Evolutionary conservation across 306 rosid species (phyloP), one percentile per base, ranked within the genome.

Genomic region (Quercus berberidifolia): DNA sequence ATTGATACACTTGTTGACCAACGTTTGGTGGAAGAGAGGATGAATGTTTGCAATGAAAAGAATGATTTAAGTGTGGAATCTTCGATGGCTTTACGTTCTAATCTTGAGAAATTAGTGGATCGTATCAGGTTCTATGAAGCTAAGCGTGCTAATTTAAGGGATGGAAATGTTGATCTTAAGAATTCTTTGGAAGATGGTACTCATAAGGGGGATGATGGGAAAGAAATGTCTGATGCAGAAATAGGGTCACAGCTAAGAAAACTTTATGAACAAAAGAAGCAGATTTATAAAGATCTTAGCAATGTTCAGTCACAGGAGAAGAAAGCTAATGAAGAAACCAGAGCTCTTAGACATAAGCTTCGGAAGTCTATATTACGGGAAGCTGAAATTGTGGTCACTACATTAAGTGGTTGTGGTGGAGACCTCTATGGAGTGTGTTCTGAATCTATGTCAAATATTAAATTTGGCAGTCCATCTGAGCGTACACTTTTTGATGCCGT

Each of bases 361-460:
- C 91, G 99, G 81, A 95, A 87, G 79, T 85, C 98, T 84, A 95
- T 95, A 79, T 80, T 92, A 69, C 88, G 91, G 90, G 98, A 95
- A 89, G 97, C 97, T 80, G 94, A 91, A 86, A 87, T 91, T 76
- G 98, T 95, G 81, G 91, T 95, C 63, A 83, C 98, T 77, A 95
- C 99, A 54, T 86, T 95, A 80, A 95, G 99, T 83, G 99, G 98
- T 71, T 92, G 89, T 69, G 98, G 97, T 51, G 99, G 96, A 77
- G 97, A 92, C 75, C 96, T 92, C 56, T 92, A 91, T 77, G 95
- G 89, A 69, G 93, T 92, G 64, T 92, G 99, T 91, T 90, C 95
- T 1, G 99, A 94, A 84, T 86, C 93, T 73, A 85, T 90, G 83
- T 80, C 87, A 68, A 74, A 85, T 84, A 87, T 90, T 84, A 95